Conservation (phyloP, 164 flowering plant species). For the Euptelea pleiosperma region DNA sequence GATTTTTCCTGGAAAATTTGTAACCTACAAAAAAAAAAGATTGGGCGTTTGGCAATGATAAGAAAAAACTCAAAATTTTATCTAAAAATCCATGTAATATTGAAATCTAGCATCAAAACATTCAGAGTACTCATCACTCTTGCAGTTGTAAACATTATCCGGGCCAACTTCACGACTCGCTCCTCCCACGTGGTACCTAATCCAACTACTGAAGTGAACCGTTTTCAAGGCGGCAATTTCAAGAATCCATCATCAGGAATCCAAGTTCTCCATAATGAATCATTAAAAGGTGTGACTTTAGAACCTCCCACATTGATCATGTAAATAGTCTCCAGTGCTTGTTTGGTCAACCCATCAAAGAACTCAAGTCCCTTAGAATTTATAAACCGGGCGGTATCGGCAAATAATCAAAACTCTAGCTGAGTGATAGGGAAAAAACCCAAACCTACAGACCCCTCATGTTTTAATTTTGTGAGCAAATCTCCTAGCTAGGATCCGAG, state of each 20-base stretch:
- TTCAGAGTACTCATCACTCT: conserved; percentile 50
- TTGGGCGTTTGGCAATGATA: too few species aligned
- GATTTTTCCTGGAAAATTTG: too few species aligned
- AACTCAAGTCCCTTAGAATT: conserved; percentile 26
- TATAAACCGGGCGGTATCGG: conserved; percentile 43
- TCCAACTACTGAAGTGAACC: conserved; percentile 28
- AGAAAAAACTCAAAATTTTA: too few species aligned
- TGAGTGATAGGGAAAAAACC: too few species aligned
- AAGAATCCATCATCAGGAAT: conserved; percentile 59
- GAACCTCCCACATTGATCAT: conserved; percentile 72
- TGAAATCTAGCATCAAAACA: conserved; percentile 33
- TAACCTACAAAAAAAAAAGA: too few species aligned
- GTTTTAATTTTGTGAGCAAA: too few species aligned
- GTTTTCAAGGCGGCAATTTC: conserved; percentile 46
- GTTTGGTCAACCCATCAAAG: conserved; percentile 33
- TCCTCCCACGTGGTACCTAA: conserved; percentile 28
- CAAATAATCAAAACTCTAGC: too few species aligned
- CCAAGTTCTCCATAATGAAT: conserved; percentile 33
- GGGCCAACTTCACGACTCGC: conserved; percentile 42
- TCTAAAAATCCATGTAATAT: conserved; percentile 73
- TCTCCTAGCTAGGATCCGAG: too few species aligned
- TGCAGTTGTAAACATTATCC: conserved; percentile 45
- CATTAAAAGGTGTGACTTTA: conserved; percentile 54
- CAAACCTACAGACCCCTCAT: too few species aligned
- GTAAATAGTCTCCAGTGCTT: conserved; percentile 50